Base-by-base conservation (phyloP, 495 filamentous ascomycete genomes). In the Acidomyces sp. region DNA sequence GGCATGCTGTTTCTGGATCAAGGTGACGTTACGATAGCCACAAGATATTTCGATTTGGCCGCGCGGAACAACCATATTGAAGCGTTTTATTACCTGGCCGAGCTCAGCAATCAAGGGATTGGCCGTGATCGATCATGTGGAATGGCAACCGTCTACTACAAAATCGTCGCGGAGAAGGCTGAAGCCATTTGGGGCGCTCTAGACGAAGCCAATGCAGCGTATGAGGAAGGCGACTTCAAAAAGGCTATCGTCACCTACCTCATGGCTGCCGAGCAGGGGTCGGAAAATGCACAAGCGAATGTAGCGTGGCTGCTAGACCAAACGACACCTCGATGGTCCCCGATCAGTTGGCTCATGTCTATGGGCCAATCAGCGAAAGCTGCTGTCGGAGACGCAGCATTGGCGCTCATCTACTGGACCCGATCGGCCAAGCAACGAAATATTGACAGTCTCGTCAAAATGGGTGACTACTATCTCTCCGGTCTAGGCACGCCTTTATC, bases 341-440 rank as follows among this genome's bases (percentile, higher is more conserved):
- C 73, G 20, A 58, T 81, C 7, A 59, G 71, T 31, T 65, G 26
- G 37, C 57, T 45, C 45, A 49, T 10, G 38, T 58, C 34, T 10
- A 51, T 48, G 40, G 47, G 27, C 29, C 42, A 38, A 46, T 54
- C 21, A 33, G 48, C 43, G 18, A 43, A 31, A 25, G 12, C 27
- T 18, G 23, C 27, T 10, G 13, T 47, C 1, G 44, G 31, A 20
- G 84, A 93, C 56, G 70, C 82, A 0, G 64, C 71, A 0, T 68
- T 95, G 1, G 88, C 90, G 2, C 65, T 99, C 35, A 82, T 93
- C 22, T 90, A 92, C 62, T 99, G 88, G 88, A 95, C 90, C 3
- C 80, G 90, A 23, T 93, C 88, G 3, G 82, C 90, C 0, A 87
- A 86, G 52, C 90, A 99, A 57, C 69, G 74, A 12, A 99, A 96